These are phyloP conservation scores for Diaporthe ampelina DNA, from an alignment of 2,329 filamentous ascomycete genomes.

Conservation along the genomic window DNA sequence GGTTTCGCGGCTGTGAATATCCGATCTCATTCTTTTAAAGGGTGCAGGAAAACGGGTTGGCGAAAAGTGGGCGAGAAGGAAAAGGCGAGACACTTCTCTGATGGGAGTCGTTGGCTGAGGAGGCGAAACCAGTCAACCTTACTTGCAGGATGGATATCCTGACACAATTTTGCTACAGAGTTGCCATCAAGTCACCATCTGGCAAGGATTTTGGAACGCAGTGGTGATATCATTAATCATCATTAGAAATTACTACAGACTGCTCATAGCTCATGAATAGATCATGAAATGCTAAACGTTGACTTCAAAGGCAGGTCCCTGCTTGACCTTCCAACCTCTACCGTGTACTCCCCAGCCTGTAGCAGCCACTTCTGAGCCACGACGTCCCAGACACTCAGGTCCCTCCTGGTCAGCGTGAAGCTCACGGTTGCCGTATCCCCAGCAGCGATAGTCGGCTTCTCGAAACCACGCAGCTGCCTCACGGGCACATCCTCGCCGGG, in stretches of 20 bases:
- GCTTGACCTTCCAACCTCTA: slow-evolving; percentile 64
- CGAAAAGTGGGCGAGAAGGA: too few relatives aligned
- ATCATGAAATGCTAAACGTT: slow-evolving; percentile 39
- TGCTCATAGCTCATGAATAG: background rate
- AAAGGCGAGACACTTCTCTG: too few relatives aligned
- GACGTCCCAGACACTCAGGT: slow-evolving; percentile 77
- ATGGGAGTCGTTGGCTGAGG: too few relatives aligned
- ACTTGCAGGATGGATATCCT: too few relatives aligned
- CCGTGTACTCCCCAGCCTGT: slow-evolving; percentile 57
- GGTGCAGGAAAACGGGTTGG: too few relatives aligned
- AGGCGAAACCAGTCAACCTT: too few relatives aligned
- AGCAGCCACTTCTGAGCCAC: slow-evolving; percentile 72
- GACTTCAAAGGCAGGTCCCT: slow-evolving; percentile 58
- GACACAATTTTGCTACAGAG: too few relatives aligned
- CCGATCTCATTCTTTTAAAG: too few relatives aligned
- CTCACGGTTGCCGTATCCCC: slow-evolving; percentile 59
- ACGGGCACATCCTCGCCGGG: slow-evolving; percentile 61
- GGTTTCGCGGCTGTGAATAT: too few relatives aligned
- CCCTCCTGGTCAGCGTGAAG: slow-evolving; percentile 72
- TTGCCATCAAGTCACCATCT: too few relatives aligned
- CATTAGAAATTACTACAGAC: slow-evolving; percentile 23
- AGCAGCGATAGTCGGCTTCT: slow-evolving; percentile 67
- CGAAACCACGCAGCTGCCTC: slow-evolving; percentile 74
- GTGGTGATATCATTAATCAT: background rate
- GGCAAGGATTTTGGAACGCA: too few relatives aligned